phyloP scores from a whole-genome alignment of 2,329 filamentous ascomycete species.

The Arthrinium puccinioides region DNA sequence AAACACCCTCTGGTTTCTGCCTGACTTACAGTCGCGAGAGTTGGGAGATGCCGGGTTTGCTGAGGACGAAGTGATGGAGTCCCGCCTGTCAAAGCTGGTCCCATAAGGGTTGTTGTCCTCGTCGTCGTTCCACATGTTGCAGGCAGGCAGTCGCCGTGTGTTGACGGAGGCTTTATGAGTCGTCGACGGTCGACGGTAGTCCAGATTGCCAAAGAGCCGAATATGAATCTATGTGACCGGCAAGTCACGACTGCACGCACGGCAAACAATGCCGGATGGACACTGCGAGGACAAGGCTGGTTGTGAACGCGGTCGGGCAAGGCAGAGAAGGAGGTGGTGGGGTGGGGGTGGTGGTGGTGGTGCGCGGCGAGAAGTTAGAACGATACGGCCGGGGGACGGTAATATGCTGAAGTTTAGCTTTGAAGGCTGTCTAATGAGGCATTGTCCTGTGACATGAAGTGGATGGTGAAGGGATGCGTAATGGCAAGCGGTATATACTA shows the following conservation, averaged over 20 bases:
- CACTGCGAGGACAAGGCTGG: not conserved
- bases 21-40: slow-evolving; percentile 50
- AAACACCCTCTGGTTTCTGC: no score
- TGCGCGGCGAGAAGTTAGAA: no score
- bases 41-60: slow-evolving; percentile 58
- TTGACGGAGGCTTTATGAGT: not conserved
- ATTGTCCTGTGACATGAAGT: not conserved
- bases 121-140: slow-evolving; percentile 93
- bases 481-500: not conserved
- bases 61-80: slow-evolving; percentile 65
- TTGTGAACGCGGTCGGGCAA: not conserved
- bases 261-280: not conserved
- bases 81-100: slow-evolving; percentile 78
- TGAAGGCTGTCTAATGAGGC: not conserved
- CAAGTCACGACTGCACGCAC: not conserved
- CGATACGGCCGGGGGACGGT: no score
- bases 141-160: not conserved
- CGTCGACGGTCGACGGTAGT: no score
- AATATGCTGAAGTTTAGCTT: no score
- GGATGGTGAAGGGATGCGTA: not conserved
- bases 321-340: not conserved
- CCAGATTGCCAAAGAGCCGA: no score
- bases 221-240: not conserved
- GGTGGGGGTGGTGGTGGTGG: no score
- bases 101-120: slow-evolving; percentile 92